A percentile compares a stretch with the other conserved stretches of the same genome.
These are phyloP conservation scores for Pisolithus tinctorius DNA, from an alignment of 768 basidiomycete species.

Conservation along the genomic window DNA sequence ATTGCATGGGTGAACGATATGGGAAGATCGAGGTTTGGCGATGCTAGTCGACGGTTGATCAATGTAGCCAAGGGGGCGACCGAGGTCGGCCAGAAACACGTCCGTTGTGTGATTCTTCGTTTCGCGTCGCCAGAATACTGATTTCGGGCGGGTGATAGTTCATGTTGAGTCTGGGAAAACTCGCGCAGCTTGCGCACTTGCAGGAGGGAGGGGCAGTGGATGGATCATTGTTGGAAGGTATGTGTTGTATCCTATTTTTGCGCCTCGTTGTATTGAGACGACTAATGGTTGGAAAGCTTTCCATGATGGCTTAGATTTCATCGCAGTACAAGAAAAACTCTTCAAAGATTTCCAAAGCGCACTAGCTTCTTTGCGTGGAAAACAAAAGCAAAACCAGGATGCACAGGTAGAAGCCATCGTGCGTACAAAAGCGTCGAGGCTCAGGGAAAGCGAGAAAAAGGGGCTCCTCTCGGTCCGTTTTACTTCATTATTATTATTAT, in stretches of 20 bases:
- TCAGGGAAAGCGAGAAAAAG: constrained; percentile 34
- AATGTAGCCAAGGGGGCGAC: constrained; percentile 50
- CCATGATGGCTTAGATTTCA: constrained; percentile 82
- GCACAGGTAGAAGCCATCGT: constrained; percentile 59
- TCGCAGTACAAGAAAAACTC: constrained; percentile 75
- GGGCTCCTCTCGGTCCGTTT: constrained; percentile 39
- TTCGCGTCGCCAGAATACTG: not conserved
- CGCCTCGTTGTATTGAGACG: constrained; percentile 1
- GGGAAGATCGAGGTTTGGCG: constrained; percentile 55
- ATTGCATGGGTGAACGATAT: constrained; percentile 90
- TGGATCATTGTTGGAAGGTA: constrained; percentile 52
- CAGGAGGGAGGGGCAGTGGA: constrained; percentile 42
- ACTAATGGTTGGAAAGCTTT: constrained; percentile 45
- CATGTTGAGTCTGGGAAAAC: constrained; percentile 86
- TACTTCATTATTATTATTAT: not conserved
- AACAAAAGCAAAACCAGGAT: constrained; percentile 57
- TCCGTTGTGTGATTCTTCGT: constrained; percentile 24
- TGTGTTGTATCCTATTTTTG: constrained; percentile 6
- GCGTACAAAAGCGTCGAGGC: constrained; percentile 43
- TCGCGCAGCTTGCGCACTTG: constrained; percentile 64
- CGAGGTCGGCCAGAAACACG: constrained; percentile 71
- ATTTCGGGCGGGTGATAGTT: constrained; percentile 42
- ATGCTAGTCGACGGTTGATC: constrained; percentile 59
- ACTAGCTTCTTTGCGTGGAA: constrained; percentile 41
- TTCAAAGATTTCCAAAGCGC: constrained; percentile 52